Evolutionary conservation across 2,329 filamentous ascomycete species (phyloP).

Genomic region (Clarireedia paspali): DNA sequence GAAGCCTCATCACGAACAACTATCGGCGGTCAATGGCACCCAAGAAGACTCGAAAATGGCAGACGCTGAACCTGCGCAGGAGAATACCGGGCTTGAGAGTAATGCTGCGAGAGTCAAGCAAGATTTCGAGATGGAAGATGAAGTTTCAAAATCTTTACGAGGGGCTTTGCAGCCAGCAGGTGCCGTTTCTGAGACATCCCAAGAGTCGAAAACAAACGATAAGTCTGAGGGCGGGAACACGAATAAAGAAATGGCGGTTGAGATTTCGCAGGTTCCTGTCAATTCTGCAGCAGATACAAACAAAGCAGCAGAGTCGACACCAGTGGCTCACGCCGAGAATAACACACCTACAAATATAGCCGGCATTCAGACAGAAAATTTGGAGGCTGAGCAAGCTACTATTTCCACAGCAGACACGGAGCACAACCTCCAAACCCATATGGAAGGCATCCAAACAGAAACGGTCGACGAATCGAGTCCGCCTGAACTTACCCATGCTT

Average conservation of each 20-base stretch:
- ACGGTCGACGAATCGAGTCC: constrained; percentile 6
- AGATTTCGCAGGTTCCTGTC: not conserved
- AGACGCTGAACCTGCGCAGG: not conserved
- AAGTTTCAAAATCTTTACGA: not conserved
- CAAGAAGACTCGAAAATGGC: constrained; percentile 1
- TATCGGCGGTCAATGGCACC: not conserved
- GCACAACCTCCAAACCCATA: not conserved
- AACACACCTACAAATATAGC: too few species aligned
- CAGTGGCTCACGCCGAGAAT: too few species aligned
- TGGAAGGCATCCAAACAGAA: not conserved
- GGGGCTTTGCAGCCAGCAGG: not conserved
- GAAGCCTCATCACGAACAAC: not conserved
- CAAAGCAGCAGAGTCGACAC: not conserved
- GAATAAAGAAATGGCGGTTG: not conserved
- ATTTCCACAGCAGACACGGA: not conserved
- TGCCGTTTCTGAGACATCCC: not conserved
- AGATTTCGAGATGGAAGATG: not conserved
- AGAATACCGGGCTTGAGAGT: not conserved
- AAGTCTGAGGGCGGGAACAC: not conserved
- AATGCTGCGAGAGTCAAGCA: too few species aligned
- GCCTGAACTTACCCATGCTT: constrained; percentile 21
- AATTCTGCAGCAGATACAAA: not conserved
- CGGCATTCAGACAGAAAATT: too few species aligned
- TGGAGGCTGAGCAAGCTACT: too few species aligned
- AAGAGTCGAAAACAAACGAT: not conserved